Conservation (phyloP, 1,284 basidiomycete species). For the Cutaneotrichosporon sp. region DNA sequence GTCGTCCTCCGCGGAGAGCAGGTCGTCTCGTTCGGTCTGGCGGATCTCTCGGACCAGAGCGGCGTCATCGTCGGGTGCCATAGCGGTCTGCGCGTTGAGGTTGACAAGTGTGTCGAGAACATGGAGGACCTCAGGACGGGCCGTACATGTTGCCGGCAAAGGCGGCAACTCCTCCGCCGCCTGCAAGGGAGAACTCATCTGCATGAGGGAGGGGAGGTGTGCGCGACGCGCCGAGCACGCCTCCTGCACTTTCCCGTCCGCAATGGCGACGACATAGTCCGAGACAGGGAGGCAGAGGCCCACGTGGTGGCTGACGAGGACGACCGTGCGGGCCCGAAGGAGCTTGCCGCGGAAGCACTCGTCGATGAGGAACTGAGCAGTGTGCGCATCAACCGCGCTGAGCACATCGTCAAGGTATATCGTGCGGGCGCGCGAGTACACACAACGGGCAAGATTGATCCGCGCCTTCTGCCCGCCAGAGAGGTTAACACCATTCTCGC, state of each 20-base stretch:
- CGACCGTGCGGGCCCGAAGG: constrained; percentile 63
- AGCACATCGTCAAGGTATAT: constrained; percentile 56
- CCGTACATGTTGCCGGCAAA: background rate
- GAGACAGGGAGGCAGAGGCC: constrained; percentile 53
- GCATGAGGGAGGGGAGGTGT: constrained; percentile 17
- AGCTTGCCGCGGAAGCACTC: constrained; percentile 56
- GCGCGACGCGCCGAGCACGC: constrained; percentile 33
- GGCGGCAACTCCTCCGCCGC: constrained; percentile 8
- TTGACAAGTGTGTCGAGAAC: constrained; percentile 11
- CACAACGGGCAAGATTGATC: constrained; percentile 73
- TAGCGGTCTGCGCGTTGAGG: constrained; percentile 6
- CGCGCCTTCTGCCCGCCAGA: constrained; percentile 63
- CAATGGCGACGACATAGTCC: constrained; percentile 61
- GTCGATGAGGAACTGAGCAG: constrained; percentile 44
- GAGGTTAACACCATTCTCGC: constrained; percentile 72
- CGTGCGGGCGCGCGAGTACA: constrained; percentile 72
- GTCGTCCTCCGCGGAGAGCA: constrained; percentile 1
- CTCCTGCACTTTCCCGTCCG: constrained; percentile 37
- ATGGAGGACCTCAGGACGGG: background rate
- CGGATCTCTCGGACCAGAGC: background rate
- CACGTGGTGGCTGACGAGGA: constrained; percentile 74
- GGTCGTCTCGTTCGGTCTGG: constrained; percentile 3
- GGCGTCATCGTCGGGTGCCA: background rate
- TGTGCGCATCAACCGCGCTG: constrained; percentile 53
- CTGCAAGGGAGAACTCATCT: constrained; percentile 17